A percentile compares a stretch with the other conserved stretches of the same genome.
phyloP scores from a whole-genome alignment of 306 rosid genomes.

The Begonia peltatifolia region DNA sequence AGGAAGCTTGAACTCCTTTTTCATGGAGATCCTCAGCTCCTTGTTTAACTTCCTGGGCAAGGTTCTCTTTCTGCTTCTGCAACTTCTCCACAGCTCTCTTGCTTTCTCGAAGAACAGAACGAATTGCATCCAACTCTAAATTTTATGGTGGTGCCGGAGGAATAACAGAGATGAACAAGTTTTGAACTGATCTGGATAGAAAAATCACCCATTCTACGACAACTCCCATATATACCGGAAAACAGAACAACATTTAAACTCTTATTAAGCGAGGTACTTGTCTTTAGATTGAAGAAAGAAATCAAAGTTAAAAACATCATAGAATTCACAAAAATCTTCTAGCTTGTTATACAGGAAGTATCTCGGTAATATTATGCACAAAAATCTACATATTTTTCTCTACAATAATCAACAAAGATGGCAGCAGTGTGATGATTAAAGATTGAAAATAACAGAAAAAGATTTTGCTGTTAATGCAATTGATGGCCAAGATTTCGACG shows the following conservation, averaged over 20 bases:
- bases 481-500: not conserved
- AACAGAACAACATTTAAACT: not conserved
- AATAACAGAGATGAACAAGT: constrained; percentile 43
- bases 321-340: too few relatives aligned
- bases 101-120: constrained; percentile 49
- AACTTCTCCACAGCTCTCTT: constrained; percentile 8
- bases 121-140: constrained; percentile 51
- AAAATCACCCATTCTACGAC: constrained; percentile 41
- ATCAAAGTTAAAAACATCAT: too few relatives aligned
- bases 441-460: too few relatives aligned
- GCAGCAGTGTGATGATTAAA: too few relatives aligned
- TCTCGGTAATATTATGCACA: too few relatives aligned
- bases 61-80: constrained; percentile 15
- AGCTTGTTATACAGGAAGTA: too few relatives aligned
- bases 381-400: too few relatives aligned
- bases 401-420: too few relatives aligned
- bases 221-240: constrained; percentile 23
- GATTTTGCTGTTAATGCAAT: too few relatives aligned
- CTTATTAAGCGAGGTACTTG: too few relatives aligned
- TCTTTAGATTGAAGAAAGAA: too few relatives aligned
- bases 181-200: constrained; percentile 58
- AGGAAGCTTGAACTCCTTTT: constrained; percentile 81
- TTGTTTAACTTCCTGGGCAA: constrained; percentile 68
- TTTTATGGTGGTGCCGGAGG: constrained; percentile 28
- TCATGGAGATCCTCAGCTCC: constrained; percentile 35